Evolutionary conservation across 116 monocot species (phyloP).

Genomic region (Phalaenopsis hybrid): DNA sequence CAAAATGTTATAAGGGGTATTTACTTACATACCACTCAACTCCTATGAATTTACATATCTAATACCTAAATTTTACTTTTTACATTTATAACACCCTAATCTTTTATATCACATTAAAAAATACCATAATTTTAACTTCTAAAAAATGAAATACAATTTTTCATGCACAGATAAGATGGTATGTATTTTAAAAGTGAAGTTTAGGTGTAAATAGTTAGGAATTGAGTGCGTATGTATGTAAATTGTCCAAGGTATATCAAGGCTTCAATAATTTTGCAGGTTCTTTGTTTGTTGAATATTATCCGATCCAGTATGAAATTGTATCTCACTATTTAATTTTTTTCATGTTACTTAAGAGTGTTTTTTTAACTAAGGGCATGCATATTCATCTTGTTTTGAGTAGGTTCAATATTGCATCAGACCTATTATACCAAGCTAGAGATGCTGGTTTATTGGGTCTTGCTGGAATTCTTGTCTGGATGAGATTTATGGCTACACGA

Average conservation of each 20-base stretch:
- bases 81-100: too few species aligned
- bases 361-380: neutral
- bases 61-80: too few species aligned
- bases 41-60: too few species aligned
- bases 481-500: conserved; percentile 92
- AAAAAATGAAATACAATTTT: too few species aligned
- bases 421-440: conserved; percentile 46
- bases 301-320: conserved; percentile 1
- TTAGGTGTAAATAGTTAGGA: too few species aligned
- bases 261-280: neutral
- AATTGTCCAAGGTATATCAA: neutral
- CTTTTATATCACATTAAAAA: too few species aligned
- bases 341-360: neutral
- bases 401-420: conserved; percentile 96
- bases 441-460: conserved; percentile 54
- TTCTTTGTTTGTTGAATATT: neutral
- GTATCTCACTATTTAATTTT: neutral
- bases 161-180: too few species aligned
- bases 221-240: too few species aligned
- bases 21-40: too few species aligned
- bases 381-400: neutral
- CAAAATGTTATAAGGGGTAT: neutral
- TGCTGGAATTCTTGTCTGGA: conserved; percentile 90
- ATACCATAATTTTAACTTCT: too few species aligned
- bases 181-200: too few species aligned